Evolutionary conservation across 192 early-diverging fungal species (phyloP).

Genomic region (Pilobolus umbonatus): DNA sequence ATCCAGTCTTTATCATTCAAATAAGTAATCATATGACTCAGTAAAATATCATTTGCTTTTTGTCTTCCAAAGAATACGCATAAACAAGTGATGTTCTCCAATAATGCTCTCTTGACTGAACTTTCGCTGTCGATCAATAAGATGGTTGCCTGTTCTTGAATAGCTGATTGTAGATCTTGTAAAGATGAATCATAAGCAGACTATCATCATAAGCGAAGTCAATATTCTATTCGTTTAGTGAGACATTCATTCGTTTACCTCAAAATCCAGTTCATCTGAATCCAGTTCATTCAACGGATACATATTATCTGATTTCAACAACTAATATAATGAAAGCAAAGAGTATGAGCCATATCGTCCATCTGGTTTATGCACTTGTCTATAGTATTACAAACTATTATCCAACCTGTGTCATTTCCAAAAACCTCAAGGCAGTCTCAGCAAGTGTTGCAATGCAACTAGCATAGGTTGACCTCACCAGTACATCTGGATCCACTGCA

Average conservation of each 20-base stretch:
- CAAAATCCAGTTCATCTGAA: slow-evolving; percentile 41
- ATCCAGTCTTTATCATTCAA: slow-evolving; percentile 95
- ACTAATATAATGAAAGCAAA: slow-evolving; percentile 23
- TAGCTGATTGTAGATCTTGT: slow-evolving; percentile 69
- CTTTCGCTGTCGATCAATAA: slow-evolving; percentile 79
- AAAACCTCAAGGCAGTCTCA: slow-evolving; percentile 68
- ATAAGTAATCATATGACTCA: slow-evolving; percentile 95
- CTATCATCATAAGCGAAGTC: slow-evolving; percentile 26
- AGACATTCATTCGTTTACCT: slow-evolving; percentile 25
- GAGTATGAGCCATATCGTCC: not conserved
- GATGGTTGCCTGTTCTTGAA: slow-evolving; percentile 77
- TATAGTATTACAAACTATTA: slow-evolving; percentile 22
- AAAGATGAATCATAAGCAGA: slow-evolving; percentile 69
- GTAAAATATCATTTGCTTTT: slow-evolving; percentile 73
- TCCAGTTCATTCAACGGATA: slow-evolving; percentile 40
- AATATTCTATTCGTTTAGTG: not conserved
- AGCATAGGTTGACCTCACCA: slow-evolving; percentile 81
- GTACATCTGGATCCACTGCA: slow-evolving; percentile 62
- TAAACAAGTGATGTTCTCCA: slow-evolving; percentile 75
- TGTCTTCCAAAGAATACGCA: slow-evolving; percentile 82
- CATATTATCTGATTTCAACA: slow-evolving; percentile 42
- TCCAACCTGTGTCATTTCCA: slow-evolving; percentile 68
- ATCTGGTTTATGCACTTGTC: not conserved
- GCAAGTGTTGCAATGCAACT: slow-evolving; percentile 75
- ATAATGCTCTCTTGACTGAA: slow-evolving; percentile 77